Evolutionary conservation across 345 rosid genomes (phyloP), one percentile per base, ranked within the genome.

Genomic region (Aquilaria sinensis): DNA sequence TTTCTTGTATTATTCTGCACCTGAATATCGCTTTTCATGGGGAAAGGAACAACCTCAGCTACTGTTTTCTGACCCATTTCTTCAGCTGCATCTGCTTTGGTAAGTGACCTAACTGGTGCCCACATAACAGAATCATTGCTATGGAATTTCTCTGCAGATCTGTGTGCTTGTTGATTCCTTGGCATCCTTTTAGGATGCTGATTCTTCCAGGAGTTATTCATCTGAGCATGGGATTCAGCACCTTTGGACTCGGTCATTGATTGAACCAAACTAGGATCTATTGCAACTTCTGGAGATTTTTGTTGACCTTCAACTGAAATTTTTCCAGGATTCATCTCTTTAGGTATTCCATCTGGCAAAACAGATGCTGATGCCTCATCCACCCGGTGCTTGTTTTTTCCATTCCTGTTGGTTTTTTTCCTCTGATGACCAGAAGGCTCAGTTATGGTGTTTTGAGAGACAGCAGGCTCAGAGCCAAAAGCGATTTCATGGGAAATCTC

Each of bases 71-170:
- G 82, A 69, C 57, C 68, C 58, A 63, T 78, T 67, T 76, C 88
- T 72, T 67, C 89, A 53, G 73, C 51, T 65, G 61, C 78, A 75
- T 85, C 96, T 70, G 69, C 58, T 76, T 78, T 90, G 70, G 66
- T 83, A 53, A 80, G 89, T 51, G 89, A 67, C 57, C 80, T 79
- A 47, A 88, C 76, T 30, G 98, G 99, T 57, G 97, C 96, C 99
- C 99, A 95, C 16, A 85, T 47, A 75, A 80, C 93, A 74, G 87
- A 72, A 75, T 79, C 93, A 60, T 53, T 60, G 49, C 76, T 67
- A 46, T 72, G 82, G 65, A 70, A 65, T 53, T 81, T 92, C 51
- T 89, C 96, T n/a, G 72, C 60, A 54, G 75, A 64, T 80, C 78
- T 86, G 59, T 69, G 82, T 50, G 62, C 75, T 61, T 72, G 83